Base-by-base conservation (phyloP, 2,329 filamentous ascomycete species). In the Xylariales sp. region DNA sequence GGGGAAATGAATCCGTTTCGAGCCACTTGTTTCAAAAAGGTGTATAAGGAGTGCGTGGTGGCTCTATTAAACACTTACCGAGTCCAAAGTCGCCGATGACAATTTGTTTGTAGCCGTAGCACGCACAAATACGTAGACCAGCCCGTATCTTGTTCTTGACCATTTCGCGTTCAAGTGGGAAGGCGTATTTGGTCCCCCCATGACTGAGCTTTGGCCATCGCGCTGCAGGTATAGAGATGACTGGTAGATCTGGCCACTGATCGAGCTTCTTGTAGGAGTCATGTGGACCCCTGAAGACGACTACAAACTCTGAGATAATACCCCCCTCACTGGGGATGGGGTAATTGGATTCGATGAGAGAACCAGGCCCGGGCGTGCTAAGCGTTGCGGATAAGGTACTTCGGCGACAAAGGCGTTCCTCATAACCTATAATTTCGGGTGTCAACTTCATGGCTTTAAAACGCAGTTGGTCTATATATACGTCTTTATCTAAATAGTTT, bases 141-240 rank as follows among this genome's bases (percentile, higher is more conserved):
- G 79, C 77, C 16, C 80, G 77, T 60, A 89, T 82, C 63, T 88
- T 88, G 53, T 84, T 80, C 53, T 73, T 74, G 64, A 87, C 84
- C 58, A 88, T 71, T 49, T 85, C 79, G 46, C 76, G 76, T 62
- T 89, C 86, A 52, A 82, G 72, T 3, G 71, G 69, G 60, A 90
- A 89, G 0, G 82, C 84, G 62, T 88, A 89, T 48, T 77, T 78
- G 46, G 70, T 70, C n/a, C 80, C 81, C 36, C 71, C 70, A 45
- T 80, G 76, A 52, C 81, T 81, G 28, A 89, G 73, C 61, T 88
- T 88, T 14, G 86, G 86, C 63, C 84, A 79, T 18, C 82, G 76
- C 6, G 83, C 79, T 8, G 86, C 84, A 16, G 82, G 76, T 15
- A 88, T 80, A 2, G 83, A 87, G 42, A 88, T 76, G n/a, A 89